Evolutionary conservation across 129 eudicot genomes (phyloP), one percentile per base, ranked within the genome.

Genomic region (Chrysanthemum lavandulifolium): DNA sequence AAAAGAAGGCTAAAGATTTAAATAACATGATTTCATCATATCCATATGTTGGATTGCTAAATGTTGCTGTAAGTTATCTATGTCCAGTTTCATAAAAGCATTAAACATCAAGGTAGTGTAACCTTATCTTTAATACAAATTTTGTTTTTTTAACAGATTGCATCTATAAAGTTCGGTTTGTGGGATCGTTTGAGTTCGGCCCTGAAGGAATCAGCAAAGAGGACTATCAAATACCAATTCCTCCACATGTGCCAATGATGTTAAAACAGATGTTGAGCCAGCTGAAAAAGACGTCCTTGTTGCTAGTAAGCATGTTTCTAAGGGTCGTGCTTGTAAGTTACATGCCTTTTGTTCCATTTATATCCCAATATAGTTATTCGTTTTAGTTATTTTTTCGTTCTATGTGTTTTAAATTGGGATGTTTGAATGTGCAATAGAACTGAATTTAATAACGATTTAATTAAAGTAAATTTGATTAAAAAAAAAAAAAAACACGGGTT

Each of bases 11-110:
- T 56, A 76, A 60, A 73, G 79, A 60, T 73, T 51, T 84, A 63
- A 79, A 54, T 52, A 36, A 53, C 6, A 68, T 81, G 68, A 82
- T 84, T 53, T 51, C 76, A 33, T 45, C 81, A 61, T 75, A 86
- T 68, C 98, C 96, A 53, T 78, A 76, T 61, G 67, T 69, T 73
- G 96, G 90, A 67, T 87, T 93, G 85, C 84, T 89, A 50, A 82
- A 89, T 78, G 92, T 88, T 69, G 95, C 98, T 72, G 98, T 93
- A 80, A 85, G 98, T 85, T 23, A 60, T 56, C 75, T 58, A 65
- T 68, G 15, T 7, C 31, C 13, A 31, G 11, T 40, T 18, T 49
- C 63, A 25, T 76, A 29, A 49, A 36, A 19, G 0, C 15, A 19
- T 76, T 25, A 1, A 31, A 59, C 63, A 3, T 50, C 16, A 19